Evolutionary conservation across 208 protist genomes (phyloP).

Genomic region (Trypanosoma platydactyli): DNA sequence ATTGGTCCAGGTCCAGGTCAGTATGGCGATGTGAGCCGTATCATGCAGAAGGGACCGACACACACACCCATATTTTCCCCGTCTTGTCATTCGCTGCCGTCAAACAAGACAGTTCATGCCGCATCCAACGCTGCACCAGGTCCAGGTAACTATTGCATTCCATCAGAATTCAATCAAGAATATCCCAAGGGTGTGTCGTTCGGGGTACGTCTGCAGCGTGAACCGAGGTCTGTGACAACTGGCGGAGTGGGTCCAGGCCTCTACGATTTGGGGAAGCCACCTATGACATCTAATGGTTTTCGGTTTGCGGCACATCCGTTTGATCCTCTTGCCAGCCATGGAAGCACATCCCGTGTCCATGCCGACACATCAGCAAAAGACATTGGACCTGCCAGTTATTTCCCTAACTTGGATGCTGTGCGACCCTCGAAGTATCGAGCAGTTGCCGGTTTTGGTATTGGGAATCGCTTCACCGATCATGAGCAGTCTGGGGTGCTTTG

Average conservation of each 20-base stretch:
- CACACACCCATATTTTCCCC: constrained; percentile 51
- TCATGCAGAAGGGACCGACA: constrained; percentile 45
- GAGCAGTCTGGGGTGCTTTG: constrained; percentile 1
- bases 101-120: background rate
- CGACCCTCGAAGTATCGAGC: constrained; percentile 12
- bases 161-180: constrained; percentile 83
- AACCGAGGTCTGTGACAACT: background rate
- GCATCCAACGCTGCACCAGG: background rate
- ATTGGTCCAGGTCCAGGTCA: constrained; percentile 53
- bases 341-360: background rate
- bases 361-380: background rate
- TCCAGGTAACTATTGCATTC: constrained; percentile 27
- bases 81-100: constrained; percentile 20
- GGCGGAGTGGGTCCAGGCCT: constrained; percentile 11
- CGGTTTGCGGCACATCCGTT: constrained; percentile 35
- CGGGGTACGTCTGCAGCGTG: background rate
- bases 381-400: constrained; percentile 14
- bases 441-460: constrained; percentile 24
- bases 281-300: constrained; percentile 16
- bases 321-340: constrained; percentile 12
- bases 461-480: constrained; percentile 7
- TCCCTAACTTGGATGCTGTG: constrained; percentile 37
- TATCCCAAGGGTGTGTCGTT: constrained; percentile 74
- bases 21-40: constrained; percentile 49
- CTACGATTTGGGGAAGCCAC: constrained; percentile 24